Evolutionary conservation across 1,284 basidiomycete genomes (phyloP).

Genomic region (Cerrena zonata): DNA sequence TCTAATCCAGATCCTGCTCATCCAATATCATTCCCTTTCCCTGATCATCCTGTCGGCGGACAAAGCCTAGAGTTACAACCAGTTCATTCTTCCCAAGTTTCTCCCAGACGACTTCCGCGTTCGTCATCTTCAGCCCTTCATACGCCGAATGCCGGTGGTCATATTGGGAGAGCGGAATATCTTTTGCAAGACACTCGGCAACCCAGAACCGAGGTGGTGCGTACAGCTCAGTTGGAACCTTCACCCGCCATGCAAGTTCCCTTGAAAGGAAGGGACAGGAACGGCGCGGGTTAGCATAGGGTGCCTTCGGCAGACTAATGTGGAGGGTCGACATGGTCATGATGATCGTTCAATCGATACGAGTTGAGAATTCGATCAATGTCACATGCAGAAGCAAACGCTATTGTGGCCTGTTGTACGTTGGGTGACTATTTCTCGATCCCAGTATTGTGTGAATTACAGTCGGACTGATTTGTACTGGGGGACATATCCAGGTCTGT

Average conservation of each 20-base stretch:
- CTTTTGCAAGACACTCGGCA: neutral
- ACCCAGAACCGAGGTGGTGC: conserved; percentile 9
- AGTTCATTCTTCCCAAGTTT: neutral
- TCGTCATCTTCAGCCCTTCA: neutral
- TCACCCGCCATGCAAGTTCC: conserved; percentile 29
- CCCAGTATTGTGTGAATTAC: too few species aligned
- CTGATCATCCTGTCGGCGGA: neutral
- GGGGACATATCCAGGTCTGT: too few species aligned
- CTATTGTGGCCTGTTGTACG: too few species aligned
- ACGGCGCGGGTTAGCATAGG: too few species aligned
- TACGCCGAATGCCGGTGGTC: neutral
- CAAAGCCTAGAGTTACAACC: conserved; percentile 1
- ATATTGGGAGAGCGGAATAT: neutral
- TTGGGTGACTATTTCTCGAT: too few species aligned
- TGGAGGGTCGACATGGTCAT: too few species aligned
- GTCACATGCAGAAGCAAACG: too few species aligned
- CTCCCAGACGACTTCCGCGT: neutral
- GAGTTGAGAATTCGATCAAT: too few species aligned
- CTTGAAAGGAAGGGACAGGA: conserved; percentile 11
- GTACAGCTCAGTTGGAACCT: conserved; percentile 28
- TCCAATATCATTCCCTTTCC: neutral
- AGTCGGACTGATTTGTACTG: too few species aligned
- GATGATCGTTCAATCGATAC: too few species aligned
- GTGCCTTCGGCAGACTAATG: too few species aligned
- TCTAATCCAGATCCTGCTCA: neutral